phyloP scores from a whole-genome alignment of 164 flowering plant genomes.

The Umbellularia californica region DNA sequence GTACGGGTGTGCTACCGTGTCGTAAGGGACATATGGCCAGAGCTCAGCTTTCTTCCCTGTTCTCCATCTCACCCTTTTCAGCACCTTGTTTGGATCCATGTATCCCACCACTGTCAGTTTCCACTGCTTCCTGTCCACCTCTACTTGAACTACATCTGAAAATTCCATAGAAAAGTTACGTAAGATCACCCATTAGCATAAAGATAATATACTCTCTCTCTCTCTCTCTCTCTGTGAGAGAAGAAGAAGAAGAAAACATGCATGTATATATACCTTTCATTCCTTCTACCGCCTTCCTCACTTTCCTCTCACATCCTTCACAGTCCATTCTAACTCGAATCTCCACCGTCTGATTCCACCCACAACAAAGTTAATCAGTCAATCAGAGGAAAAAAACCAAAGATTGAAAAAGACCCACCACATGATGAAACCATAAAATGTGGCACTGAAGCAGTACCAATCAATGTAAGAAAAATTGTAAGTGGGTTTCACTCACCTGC shows the following conservation, averaged over 20 bases:
- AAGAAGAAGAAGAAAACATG: background rate
- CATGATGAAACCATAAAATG: background rate
- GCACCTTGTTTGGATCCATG: conserved; percentile 69
- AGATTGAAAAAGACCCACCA: background rate
- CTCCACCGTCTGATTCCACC: conserved; percentile 71
- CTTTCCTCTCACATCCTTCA: conserved; percentile 88
- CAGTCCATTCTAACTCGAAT: conserved; percentile 81
- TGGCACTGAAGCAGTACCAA: background rate
- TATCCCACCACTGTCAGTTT: conserved; percentile 84
- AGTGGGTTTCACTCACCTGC: conserved; percentile 24
- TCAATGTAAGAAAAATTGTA: background rate
- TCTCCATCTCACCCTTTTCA: conserved; percentile 52
- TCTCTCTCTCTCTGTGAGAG: background rate
- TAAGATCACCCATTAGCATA: background rate
- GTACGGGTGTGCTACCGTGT: conserved; percentile 76
- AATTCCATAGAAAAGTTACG: background rate
- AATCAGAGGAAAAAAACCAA: background rate
- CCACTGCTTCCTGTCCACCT: conserved; percentile 57
- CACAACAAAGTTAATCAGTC: background rate
- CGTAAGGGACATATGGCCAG: conserved; percentile 94
- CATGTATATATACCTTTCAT: conserved; percentile 46
- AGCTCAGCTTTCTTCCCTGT: conserved; percentile 91
- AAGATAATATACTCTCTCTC: background rate
- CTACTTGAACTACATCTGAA: conserved; percentile 56
- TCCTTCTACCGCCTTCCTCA: conserved; percentile 61